These are phyloP conservation scores for Tuber calosporum DNA, from an alignment of 495 filamentous ascomycete genomes.

Conservation along the genomic window DNA sequence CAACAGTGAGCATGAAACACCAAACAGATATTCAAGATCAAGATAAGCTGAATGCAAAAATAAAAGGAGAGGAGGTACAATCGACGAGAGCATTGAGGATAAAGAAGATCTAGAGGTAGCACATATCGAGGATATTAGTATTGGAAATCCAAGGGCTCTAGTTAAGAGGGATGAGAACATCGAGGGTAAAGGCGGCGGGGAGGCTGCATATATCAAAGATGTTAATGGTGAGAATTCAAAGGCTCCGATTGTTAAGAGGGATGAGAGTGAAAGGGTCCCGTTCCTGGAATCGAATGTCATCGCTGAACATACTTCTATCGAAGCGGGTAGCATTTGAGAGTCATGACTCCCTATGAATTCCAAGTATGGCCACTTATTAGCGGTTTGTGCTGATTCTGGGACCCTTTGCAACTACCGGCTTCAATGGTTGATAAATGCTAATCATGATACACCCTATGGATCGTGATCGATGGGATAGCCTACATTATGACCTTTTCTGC, in stretches of 20 bases:
- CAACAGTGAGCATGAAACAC: neutral
- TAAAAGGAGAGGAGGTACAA: neutral
- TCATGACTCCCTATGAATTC: neutral
- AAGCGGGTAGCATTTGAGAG: neutral
- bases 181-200: neutral
- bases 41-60: neutral
- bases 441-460: neutral
- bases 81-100: no score
- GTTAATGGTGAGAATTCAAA: neutral
- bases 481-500: neutral
- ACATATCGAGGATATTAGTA: no score
- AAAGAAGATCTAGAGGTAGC: no score
- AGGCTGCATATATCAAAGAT: neutral
- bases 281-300: neutral
- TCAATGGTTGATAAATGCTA: neutral
- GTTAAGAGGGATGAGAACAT: neutral
- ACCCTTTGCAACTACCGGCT: neutral
- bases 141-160: no score
- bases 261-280: neutral
- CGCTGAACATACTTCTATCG: neutral
- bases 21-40: neutral
- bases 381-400: neutral
- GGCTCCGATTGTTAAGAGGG: neutral
- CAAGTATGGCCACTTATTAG: neutral
- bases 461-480: neutral